Evolutionary conservation across 2,329 filamentous ascomycete genomes (phyloP), one percentile per base, ranked within the genome.

Genomic region (Xylaria sp.): DNA sequence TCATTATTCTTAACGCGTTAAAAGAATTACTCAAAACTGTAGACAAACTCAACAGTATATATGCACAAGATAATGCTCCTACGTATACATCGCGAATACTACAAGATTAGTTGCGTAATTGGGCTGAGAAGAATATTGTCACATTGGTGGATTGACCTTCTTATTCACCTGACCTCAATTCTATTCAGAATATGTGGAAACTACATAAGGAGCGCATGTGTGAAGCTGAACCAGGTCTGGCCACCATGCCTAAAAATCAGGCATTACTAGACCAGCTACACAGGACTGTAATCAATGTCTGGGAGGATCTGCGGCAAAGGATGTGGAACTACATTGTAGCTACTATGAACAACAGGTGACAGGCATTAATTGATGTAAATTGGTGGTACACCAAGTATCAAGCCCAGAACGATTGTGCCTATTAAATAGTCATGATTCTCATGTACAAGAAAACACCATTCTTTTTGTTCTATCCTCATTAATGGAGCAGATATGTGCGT

Each of bases 51-150:
- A 44, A 44, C 3, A 48, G 42, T 55, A 55, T 49, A 30, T 55
- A 23, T 13, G 18, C 19, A 8, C 44, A 55, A 48, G 54, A 49
- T 55, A 55, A 55, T 23, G 54, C 54, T 5, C 16, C 54, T 48
- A 48, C 42, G 23, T 42, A 55, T 35, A 55, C 23, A 18, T 4
- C 54, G 13, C 9, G 11, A 30, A 18, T 49, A 34, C 42, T 54
- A 7, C n/a, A 42, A 6, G 34, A 54, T n/a, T 44, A 35, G 52
- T 23, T 54, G n/a, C 4, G 34, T 6, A 19, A 11, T 4, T 54
- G 35, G 52, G 52, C 52, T 13, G 16, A n/a, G 34, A n/a, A 54
- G 18, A 44, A 54, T 30, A 35, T 3, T 9, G 37, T 54, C 9
- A 30, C n/a, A 5, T 19, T 54, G n/a, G 52, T 44, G 13, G 11